Percentiles rank a stretch among this genome's conserved stretches.
Evolutionary conservation across 2,329 filamentous ascomycete genomes (phyloP).

Genomic region (Chaetomium globosum): DNA sequence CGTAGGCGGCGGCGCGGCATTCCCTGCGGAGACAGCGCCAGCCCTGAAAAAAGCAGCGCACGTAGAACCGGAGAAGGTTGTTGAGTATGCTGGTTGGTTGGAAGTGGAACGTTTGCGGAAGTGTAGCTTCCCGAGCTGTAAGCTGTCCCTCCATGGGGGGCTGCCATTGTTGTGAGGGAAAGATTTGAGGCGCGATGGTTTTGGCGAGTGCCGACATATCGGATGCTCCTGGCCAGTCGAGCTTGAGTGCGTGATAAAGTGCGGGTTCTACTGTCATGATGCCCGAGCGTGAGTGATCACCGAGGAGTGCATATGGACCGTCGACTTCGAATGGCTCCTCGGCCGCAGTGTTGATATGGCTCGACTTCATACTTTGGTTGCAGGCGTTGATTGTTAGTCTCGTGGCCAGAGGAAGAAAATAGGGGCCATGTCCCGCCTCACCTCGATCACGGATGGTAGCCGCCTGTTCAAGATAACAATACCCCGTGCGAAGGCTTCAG

Average conservation of each 20-base stretch:
- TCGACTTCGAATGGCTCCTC: conserved; percentile 33
- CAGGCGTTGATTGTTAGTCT: not conserved
- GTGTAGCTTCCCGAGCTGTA: not conserved
- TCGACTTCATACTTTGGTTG: conserved; percentile 32
- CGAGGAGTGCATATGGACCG: conserved; percentile 37
- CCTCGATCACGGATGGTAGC: conserved; percentile 40
- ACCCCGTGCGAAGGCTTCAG: conserved; percentile 33
- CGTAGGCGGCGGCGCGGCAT: conserved; percentile 32
- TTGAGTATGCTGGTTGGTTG: not conserved
- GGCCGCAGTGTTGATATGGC: conserved; percentile 14
- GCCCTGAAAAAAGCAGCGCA: conserved; percentile 22
- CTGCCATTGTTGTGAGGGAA: not conserved
- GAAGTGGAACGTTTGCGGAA: not conserved
- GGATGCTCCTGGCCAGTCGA: conserved; percentile 38
- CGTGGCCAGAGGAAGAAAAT: not conserved
- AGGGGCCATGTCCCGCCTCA: conserved; percentile 25
- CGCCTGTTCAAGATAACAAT: conserved; percentile 36
- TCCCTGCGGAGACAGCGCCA: conserved; percentile 33
- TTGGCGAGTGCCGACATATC: conserved; percentile 35
- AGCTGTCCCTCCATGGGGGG: not conserved
- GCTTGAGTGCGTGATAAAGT: conserved; percentile 40
- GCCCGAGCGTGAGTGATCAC: conserved; percentile 40
- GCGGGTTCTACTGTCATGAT: conserved; percentile 39
- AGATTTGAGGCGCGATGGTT: conserved; percentile 7
- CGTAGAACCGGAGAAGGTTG: conserved; percentile 1